phyloP scores from a whole-genome alignment of 768 basidiomycete genomes.

The Cystobasidium onofrii region DNA sequence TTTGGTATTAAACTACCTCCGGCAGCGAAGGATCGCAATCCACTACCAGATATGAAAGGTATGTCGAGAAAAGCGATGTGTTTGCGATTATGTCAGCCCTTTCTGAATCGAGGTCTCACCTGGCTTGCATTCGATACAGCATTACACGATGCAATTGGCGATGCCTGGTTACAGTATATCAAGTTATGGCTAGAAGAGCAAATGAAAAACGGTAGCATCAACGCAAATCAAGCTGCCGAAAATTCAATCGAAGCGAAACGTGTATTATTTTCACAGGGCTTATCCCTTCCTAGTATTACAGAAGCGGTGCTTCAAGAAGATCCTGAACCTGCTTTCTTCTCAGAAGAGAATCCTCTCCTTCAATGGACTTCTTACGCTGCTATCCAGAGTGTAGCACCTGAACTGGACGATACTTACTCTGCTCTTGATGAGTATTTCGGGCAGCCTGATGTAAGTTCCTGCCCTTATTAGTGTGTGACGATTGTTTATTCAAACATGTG shows the following conservation, averaged over 20 bases:
- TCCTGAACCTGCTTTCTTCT: not conserved
- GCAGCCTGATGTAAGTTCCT: not conserved
- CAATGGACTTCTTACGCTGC: not conserved
- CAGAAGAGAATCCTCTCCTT: not conserved
- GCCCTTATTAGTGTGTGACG: too few relatives aligned
- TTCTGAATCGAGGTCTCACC: too few relatives aligned
- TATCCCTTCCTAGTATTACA: not conserved
- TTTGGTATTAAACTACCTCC: not conserved
- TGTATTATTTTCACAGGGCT: not conserved
- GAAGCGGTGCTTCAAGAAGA: not conserved
- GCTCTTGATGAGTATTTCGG: conserved; percentile 13
- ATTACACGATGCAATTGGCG: not conserved
- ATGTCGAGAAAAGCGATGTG: too few relatives aligned
- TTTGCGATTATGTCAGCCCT: too few relatives aligned
- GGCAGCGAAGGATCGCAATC: not conserved
- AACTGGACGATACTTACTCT: conserved; percentile 23
- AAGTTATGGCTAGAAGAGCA: not conserved
- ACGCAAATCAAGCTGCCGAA: not conserved
- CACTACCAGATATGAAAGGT: conserved; percentile 8
- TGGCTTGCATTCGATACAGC: not conserved
- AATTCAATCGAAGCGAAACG: not conserved
- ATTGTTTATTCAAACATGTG: too few relatives aligned
- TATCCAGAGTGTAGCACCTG: not conserved
- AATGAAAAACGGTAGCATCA: not conserved
- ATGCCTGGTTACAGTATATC: not conserved